Base-by-base conservation (phyloP, 306 rosid genomes). In the Vigna mungo region DNA sequence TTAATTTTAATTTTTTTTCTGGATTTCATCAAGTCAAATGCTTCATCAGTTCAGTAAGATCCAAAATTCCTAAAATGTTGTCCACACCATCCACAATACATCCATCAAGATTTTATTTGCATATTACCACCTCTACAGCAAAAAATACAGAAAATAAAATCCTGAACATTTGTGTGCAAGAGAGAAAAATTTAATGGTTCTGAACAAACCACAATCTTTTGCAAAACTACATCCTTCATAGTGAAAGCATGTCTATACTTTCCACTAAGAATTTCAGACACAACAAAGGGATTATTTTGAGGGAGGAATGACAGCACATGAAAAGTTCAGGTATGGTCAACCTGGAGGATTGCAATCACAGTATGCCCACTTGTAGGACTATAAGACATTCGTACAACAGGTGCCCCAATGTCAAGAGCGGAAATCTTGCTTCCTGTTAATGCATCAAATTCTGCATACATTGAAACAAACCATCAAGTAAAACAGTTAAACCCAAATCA, bases 311-410 rank as follows among this genome's bases (percentile, higher is more conserved):
- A 43, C 55, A 12, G 18, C 25, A 34, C 65, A n/a, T 62, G 25
- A 65, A 17, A 72, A 71, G 82, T 63, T 47, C 39, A 53, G 44
- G 75, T 25, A 76, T 55, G 80, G 71, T 83, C 72, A 81, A 94
- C 97, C 97, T 90, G 94, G 78, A 89, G 91, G 61, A 94, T 94
- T 30, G 92, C 98, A 68, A 94, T 82, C 81, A 94, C 96, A 65
- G 98, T 84, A 87, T 91, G 98, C 64, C 97, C 98, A 81, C 91
- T 94, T 23, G 96, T 91, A 62, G 96, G 97, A 74, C 97, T 91
- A 70, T 94, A 94, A 59, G 94, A 85, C 98, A 94, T 94, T 67
- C 93, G 91, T 25, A 92, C 97, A 68, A 82, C 94, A 66, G 96
- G 97, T 6, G 92, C 89, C 63, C 97, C 98, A 75, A 94, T 85